Percentiles rank a stretch among this genome's conserved stretches.
Conservation (phyloP, 768 basidiomycete species). For the Clitopilus hobsonii region DNA sequence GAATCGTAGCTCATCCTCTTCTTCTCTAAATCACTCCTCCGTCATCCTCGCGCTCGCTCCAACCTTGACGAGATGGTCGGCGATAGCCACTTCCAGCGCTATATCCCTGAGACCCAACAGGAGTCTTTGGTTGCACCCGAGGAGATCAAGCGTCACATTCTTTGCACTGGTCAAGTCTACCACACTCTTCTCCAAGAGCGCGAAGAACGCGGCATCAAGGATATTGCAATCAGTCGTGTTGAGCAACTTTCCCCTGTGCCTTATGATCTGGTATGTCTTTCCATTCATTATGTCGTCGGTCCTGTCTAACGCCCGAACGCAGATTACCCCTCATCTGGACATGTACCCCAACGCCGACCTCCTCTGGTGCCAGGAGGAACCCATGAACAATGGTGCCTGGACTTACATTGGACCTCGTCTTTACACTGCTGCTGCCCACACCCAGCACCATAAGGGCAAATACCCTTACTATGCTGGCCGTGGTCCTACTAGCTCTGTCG, state of each 20-base stretch:
- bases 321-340: constrained; percentile 93
- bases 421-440: constrained; percentile 88
- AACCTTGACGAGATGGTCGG: constrained; percentile 83
- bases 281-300: not conserved
- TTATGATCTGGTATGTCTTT: constrained; percentile 74
- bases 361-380: constrained; percentile 96
- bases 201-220: constrained; percentile 84
- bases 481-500: constrained; percentile 87
- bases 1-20: constrained; percentile 72
- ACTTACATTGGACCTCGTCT: constrained; percentile 92
- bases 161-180: constrained; percentile 96
- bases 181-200: constrained; percentile 85
- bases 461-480: constrained; percentile 91
- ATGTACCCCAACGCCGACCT: constrained; percentile 93
- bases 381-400: constrained; percentile 97
- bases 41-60: constrained; percentile 90
- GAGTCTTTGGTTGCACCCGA: constrained; percentile 74
- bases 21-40: constrained; percentile 96
- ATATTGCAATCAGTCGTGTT: constrained; percentile 89
- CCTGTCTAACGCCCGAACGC: constrained; percentile 5
- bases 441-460: constrained; percentile 86
- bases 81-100: constrained; percentile 90
- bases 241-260: constrained; percentile 98
- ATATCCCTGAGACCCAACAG: constrained; percentile 78
- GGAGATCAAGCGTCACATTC: constrained; percentile 86